Evolutionary conservation across 441 rosid species (phyloP).

Genomic region (Erodium texanum): DNA sequence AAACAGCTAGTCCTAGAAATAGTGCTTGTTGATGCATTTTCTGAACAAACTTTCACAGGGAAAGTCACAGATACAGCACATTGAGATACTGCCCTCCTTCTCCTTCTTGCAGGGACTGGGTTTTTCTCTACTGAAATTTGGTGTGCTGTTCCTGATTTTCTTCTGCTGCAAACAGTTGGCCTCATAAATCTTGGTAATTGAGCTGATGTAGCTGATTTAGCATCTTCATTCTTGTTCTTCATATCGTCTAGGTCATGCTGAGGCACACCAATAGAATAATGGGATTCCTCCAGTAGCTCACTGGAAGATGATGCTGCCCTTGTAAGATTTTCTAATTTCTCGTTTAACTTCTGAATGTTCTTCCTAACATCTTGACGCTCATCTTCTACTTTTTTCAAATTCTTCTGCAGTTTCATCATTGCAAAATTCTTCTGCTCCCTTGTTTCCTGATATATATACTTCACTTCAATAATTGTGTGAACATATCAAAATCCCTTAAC

Average conservation of each 20-base stretch:
- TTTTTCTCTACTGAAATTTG: slow-evolving; percentile 25
- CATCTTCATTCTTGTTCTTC: slow-evolving; percentile 21
- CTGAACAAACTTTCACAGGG: slow-evolving; percentile 39
- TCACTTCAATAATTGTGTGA: slow-evolving; percentile 6
- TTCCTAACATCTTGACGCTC: slow-evolving; percentile 32
- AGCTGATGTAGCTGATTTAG: slow-evolving; percentile 28
- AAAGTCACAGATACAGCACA: slow-evolving; percentile 48
- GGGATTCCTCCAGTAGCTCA: slow-evolving; percentile 26
- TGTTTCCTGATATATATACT: slow-evolving; percentile 36
- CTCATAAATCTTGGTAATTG: slow-evolving; percentile 61
- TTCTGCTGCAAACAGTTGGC: slow-evolving; percentile 60
- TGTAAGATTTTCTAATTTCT: slow-evolving; percentile 35
- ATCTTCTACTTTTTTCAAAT: slow-evolving; percentile 44
- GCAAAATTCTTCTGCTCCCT: slow-evolving; percentile 36
- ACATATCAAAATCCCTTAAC: too few species aligned
- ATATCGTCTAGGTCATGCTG: slow-evolving; percentile 19
- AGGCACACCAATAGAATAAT: background rate
- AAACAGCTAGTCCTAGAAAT: slow-evolving; percentile 47
- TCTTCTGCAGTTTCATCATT: slow-evolving; percentile 41
- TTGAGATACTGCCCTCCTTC: slow-evolving; percentile 29
- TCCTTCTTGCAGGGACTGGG: slow-evolving; percentile 25
- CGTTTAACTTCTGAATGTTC: slow-evolving; percentile 33
- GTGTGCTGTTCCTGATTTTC: slow-evolving; percentile 33
- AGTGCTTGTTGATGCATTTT: slow-evolving; percentile 36
- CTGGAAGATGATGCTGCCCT: slow-evolving; percentile 27